Base-by-base conservation (phyloP, 768 basidiomycete genomes). In the Xerocomus potaroensis region DNA sequence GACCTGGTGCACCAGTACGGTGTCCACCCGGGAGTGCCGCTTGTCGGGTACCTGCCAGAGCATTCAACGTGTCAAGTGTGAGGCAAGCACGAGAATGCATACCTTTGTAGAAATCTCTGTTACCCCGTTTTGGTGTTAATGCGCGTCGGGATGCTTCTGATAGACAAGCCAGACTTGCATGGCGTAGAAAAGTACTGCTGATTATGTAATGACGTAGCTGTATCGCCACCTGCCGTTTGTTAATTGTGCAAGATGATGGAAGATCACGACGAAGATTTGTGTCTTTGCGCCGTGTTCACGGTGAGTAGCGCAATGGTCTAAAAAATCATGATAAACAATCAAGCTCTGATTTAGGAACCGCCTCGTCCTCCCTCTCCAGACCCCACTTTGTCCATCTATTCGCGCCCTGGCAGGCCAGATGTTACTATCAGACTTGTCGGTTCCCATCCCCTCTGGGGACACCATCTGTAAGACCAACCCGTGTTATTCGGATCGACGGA, bases 61-160 rank as follows among this genome's bases (percentile, higher is more conserved):
- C 4, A n/a, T 8, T 22, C 18, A 18, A 11, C 10, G 14, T 11
- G 40, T 48, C 27, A 35, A n/a, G 16, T 12, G 48, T 14, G 9
- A 36, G 24, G 4, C 44, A 18, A 0, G 38, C 39, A 11, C 29
- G 14, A 16, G 15, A 34, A 30, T 8, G 41, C 68, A n/a, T 7
- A 87, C 95, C 95, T 69, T 98, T 98, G 76, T 96, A 97, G 64
- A 76, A 97, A 62, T 99, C 91, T 60, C 97, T 98, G 72, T 96
- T 96, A 14, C 80, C 95, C 37, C 83, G 71, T 65, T 97, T 97
- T 0, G 89, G 74, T 0, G 86, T 92, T 41, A 98, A 72, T 2
- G 92, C 79, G 21, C 81, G 73, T 46, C 95, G 75, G 0, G 88
- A 91, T 18, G 93, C 93, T 61, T 92, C 93, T 26, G 87, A 88